These are phyloP conservation scores for Rhizomucor pusillus DNA, from an alignment of 371 early-diverging fungal species.

Conservation along the genomic window DNA sequence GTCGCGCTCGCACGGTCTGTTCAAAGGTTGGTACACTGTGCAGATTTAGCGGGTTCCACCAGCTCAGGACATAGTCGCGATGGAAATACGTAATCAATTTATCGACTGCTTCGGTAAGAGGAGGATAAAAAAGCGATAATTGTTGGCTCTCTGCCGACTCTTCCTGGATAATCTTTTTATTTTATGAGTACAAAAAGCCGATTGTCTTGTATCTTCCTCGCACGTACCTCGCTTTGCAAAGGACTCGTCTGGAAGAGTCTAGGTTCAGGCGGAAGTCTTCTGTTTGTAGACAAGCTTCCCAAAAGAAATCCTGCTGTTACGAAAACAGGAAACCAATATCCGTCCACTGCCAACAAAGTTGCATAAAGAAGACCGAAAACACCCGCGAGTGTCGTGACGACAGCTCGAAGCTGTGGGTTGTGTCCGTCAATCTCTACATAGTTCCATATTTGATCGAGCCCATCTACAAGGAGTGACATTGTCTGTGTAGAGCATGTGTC, in stretches of 20 bases:
- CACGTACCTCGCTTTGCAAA: background rate
- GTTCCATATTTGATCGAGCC: too few species aligned
- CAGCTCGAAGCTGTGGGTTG: too few species aligned
- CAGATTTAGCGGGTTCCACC: slow-evolving; percentile 46
- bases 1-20: slow-evolving; percentile 20
- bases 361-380: slow-evolving; percentile 17
- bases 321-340: slow-evolving; percentile 26
- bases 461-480: too few species aligned
- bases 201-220: background rate
- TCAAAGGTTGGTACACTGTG: slow-evolving; percentile 31
- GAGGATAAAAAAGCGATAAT: slow-evolving; percentile 25
- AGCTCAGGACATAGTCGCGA: slow-evolving; percentile 48
- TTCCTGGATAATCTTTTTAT: background rate
- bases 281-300: slow-evolving; percentile 19
- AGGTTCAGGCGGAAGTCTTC: background rate
- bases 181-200: background rate
- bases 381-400: background rate
- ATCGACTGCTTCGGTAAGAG: slow-evolving; percentile 29
- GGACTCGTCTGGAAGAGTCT: background rate
- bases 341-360: slow-evolving; percentile 23
- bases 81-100: slow-evolving; percentile 39
- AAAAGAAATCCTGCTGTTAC: slow-evolving; percentile 25
- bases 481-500: too few species aligned
- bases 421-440: too few species aligned
- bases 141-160: background rate